phyloP scores from a whole-genome alignment of 2,329 filamentous ascomycete species.

The Ploettnerulaceae sp. region DNA sequence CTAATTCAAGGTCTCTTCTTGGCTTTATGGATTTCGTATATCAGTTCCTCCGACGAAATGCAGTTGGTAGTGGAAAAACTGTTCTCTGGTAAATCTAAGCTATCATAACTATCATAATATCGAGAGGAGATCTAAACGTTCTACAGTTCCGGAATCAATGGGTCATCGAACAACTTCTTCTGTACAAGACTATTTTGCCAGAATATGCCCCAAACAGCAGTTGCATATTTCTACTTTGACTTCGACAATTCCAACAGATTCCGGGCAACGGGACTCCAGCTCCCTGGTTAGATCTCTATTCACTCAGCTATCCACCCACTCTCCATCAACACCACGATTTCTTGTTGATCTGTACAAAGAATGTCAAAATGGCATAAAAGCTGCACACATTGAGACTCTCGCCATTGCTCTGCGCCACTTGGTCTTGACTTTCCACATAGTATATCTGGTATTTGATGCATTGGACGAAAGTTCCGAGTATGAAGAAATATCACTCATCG shows the following conservation, averaged over 20 bases:
- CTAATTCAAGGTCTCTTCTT: conserved; percentile 34
- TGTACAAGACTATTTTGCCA: conserved; percentile 16
- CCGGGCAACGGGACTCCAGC: conserved; percentile 32
- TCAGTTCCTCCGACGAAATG: conserved; percentile 10
- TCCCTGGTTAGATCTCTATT: conserved; percentile 35
- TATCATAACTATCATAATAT: not conserved
- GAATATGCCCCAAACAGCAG: conserved; percentile 22
- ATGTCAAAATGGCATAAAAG: conserved; percentile 4
- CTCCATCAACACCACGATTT: conserved; percentile 11
- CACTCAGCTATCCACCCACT: conserved; percentile 34
- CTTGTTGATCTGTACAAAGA: conserved; percentile 17
- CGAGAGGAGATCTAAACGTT: not conserved
- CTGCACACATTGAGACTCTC: conserved; percentile 12
- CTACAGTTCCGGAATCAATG: conserved; percentile 31
- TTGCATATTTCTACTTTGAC: conserved; percentile 40
- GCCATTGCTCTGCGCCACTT: conserved; percentile 11
- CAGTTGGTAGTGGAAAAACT: conserved; percentile 40
- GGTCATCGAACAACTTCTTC: conserved; percentile 32
- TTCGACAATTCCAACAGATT: conserved; percentile 38
- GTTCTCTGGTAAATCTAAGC: conserved; percentile 33
- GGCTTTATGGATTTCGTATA: conserved; percentile 35
- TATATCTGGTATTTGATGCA: conserved; percentile 38
- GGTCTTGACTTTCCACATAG: conserved; percentile 29
- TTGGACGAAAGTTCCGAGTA: conserved; percentile 35
- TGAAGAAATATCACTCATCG: conserved; percentile 27